These are phyloP conservation scores for Dactylonectria estremocensis DNA, from an alignment of 2,329 filamentous ascomycete genomes.

Conservation along the genomic window DNA sequence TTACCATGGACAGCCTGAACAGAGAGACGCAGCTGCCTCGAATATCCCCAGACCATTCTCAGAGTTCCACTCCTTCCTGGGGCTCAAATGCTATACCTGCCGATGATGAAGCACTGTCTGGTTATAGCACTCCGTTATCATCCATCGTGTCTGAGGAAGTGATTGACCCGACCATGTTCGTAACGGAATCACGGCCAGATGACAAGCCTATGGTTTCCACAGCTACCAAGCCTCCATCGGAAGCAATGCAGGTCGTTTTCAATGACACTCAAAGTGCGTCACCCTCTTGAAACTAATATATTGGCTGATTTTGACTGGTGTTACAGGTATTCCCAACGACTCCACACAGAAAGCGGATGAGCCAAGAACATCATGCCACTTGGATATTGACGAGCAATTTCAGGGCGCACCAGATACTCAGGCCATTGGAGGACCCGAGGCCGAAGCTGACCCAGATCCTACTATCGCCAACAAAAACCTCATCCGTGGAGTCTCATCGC, in stretches of 20 bases:
- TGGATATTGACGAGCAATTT: neutral
- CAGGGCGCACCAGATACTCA: neutral
- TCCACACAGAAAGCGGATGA: neutral
- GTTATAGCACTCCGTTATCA: neutral
- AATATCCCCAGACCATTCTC: neutral
- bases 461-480: neutral
- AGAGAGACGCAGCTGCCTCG: neutral
- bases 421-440: neutral
- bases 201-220: neutral
- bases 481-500: neutral
- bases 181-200: neutral
- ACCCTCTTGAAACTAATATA: constrained; percentile 3
- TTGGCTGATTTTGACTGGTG: neutral
- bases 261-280: neutral
- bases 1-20: neutral
- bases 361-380: neutral
- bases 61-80: neutral
- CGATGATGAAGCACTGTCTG: neutral
- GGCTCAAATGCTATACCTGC: neutral
- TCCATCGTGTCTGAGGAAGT: neutral
- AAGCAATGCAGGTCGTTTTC: neutral
- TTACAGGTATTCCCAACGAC: neutral
- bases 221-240: neutral
- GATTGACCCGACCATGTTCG: neutral
- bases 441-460: neutral